These are phyloP conservation scores for Phoma herbarum DNA, from an alignment of 2,329 filamentous ascomycete genomes.

Conservation along the genomic window DNA sequence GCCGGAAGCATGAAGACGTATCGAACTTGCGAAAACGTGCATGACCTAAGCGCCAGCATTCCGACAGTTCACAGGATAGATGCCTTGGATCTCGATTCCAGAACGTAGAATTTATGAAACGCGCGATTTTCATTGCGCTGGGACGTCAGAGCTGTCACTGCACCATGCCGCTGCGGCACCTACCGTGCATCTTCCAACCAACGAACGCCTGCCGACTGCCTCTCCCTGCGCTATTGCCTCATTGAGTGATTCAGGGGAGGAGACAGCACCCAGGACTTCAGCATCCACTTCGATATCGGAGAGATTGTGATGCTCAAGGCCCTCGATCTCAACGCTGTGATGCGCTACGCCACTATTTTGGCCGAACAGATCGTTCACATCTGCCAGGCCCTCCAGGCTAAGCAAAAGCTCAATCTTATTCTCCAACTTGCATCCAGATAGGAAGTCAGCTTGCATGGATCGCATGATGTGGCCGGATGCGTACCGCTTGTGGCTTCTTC, in stretches of 20 bases:
- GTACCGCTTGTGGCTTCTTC: background rate
- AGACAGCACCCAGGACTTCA: background rate
- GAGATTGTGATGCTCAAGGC: slow-evolving; percentile 6
- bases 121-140: slow-evolving; percentile 14
- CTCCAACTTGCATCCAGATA: background rate
- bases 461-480: background rate
- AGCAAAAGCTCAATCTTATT: slow-evolving; percentile 6
- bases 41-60: slow-evolving; percentile 10
- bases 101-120: slow-evolving; percentile 11
- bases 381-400: background rate
- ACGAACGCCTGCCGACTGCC: background rate
- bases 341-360: slow-evolving; percentile 1
- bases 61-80: background rate
- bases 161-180: slow-evolving; percentile 16
- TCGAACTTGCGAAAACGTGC: background rate
- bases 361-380: background rate
- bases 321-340: background rate
- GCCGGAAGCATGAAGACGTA: background rate
- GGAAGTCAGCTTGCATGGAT: background rate
- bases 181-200: slow-evolving; percentile 17
- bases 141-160: slow-evolving; percentile 29
- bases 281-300: slow-evolving; percentile 2
- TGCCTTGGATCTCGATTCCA: background rate
- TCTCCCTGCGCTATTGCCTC: slow-evolving; percentile 9
- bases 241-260: slow-evolving; percentile 16